These are phyloP conservation scores for Dalechampia spathulata DNA, from an alignment of 441 rosid species.

Conservation along the genomic window DNA sequence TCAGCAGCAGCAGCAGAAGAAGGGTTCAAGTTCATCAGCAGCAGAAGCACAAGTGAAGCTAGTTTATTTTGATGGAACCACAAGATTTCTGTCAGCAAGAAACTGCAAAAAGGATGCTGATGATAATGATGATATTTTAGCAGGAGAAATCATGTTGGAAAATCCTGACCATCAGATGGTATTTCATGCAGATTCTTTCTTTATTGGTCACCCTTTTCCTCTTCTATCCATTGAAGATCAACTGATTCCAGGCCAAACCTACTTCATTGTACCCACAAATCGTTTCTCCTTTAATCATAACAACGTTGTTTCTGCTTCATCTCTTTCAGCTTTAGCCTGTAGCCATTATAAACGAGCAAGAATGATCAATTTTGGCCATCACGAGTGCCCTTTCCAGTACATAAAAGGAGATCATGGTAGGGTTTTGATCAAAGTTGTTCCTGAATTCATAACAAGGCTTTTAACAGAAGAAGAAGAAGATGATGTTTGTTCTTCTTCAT, in stretches of 20 bases:
- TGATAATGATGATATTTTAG: too few species aligned
- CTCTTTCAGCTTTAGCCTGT: conserved; percentile 41
- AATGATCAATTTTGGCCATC: conserved; percentile 44
- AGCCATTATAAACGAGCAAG: too few species aligned
- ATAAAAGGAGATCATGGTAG: conserved; percentile 44
- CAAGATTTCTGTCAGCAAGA: conserved; percentile 33
- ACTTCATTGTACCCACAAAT: conserved; percentile 74
- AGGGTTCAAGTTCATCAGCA: too few species aligned
- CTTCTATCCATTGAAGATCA: conserved; percentile 56
- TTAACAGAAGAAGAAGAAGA: conserved; percentile 24
- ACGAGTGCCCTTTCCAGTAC: conserved; percentile 63
- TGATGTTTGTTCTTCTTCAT: neutral
- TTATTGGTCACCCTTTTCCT: conserved; percentile 70
- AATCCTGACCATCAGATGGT: conserved; percentile 66
- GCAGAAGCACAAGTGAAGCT: conserved; percentile 29
- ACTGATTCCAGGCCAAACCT: conserved; percentile 60
- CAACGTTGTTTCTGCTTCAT: conserved; percentile 43
- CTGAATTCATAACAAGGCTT: conserved; percentile 49
- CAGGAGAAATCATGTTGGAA: conserved; percentile 90
- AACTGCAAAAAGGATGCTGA: too few species aligned
- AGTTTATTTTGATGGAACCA: conserved; percentile 50
- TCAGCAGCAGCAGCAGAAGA: too few species aligned
- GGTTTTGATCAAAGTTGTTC: conserved; percentile 58
- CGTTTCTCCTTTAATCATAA: conserved; percentile 38
- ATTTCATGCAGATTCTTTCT: conserved; percentile 72